Evolutionary conservation across 768 basidiomycete genomes (phyloP), one percentile per base, ranked within the genome.

Genomic region (Nevesoporus exiguus): DNA sequence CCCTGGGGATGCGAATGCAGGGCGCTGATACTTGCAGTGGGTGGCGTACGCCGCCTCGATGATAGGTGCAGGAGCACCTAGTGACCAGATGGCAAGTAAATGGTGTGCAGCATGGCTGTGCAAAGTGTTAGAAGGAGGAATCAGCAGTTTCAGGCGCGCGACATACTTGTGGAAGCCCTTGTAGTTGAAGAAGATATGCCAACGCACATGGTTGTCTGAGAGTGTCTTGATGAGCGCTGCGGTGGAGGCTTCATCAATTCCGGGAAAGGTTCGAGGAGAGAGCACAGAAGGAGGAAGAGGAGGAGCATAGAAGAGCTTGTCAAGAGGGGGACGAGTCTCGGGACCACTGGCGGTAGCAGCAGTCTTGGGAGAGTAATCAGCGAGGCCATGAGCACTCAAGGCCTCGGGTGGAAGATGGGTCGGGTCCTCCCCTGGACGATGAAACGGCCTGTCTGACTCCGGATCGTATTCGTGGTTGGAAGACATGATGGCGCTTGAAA

Each of bases 101-200:
- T 80, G 81, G 58, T 88, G 85, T 5, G 80, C 71, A 31, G 78
- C 69, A 69, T 88, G 86, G 51, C 80, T 81, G 31, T 47, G 45
- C 25, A 53, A 7, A 3, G 47, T 76, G 43, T 57, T 54, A 58
- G 49, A 49, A 21, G 51, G 9, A 5, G 57, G 58, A 39, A 58
- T 70, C 0, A 24, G 22, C 3, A 55, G 4, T 2, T 29, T 17
- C 52, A 21, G 33, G 25, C 43, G 40, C 19, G 15, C 33, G 3
- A 60, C 67, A 40, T 61, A 71, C 66, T 69, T 71, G 59, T 70
- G 70, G 57, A 69, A 68, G 1, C 67, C 62, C 27, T 57, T 64
- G 33, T 67, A 60, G 52, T 82, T 78, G 66, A 83, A 81, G 62
- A 80, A 85, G 15, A 78, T 68, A 61, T 85, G 81, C 70, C 76